Percentiles rank a stretch among this genome's conserved stretches.
Conservation (phyloP, 2,329 filamentous ascomycete genomes). For the Teratosphaeriaceae sp. region DNA sequence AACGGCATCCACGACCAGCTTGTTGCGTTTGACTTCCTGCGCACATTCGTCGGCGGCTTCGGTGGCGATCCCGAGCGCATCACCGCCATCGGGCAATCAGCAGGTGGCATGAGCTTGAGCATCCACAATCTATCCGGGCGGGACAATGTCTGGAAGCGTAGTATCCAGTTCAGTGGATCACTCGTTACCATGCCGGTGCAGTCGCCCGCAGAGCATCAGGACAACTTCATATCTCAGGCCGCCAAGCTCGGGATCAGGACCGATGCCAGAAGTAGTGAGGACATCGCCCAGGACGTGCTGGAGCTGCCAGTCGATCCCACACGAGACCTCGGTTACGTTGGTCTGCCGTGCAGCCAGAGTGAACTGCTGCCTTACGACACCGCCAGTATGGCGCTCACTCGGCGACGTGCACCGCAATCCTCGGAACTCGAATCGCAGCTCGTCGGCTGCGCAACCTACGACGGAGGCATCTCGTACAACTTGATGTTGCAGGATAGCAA, state of each 20-base stretch:
- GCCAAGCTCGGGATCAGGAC: slow-evolving; percentile 1
- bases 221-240: too few relatives aligned
- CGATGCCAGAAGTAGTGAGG: too few relatives aligned
- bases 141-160: not conserved
- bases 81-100: slow-evolving; percentile 41
- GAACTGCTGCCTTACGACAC: too few relatives aligned
- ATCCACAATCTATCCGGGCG: not conserved
- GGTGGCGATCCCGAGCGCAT: slow-evolving; percentile 33
- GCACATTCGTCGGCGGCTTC: slow-evolving; percentile 30
- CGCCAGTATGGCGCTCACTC: not conserved
- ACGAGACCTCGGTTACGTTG: not conserved
- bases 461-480: slow-evolving; percentile 2
- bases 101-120: slow-evolving; percentile 31
- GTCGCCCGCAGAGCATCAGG: too few relatives aligned
- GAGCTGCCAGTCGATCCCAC: not conserved
- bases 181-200: slow-evolving; percentile 1
- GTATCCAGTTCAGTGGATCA: not conserved
- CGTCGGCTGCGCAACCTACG: not conserved
- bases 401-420: not conserved
- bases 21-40: slow-evolving; percentile 32
- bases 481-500: not conserved
- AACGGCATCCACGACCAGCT: slow-evolving; percentile 23
- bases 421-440: not conserved
- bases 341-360: too few relatives aligned
- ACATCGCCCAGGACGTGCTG: too few relatives aligned